Evolutionary conservation across 768 basidiomycete genomes (phyloP), one percentile per base, ranked within the genome.

Genomic region (Sarcodon sp.): DNA sequence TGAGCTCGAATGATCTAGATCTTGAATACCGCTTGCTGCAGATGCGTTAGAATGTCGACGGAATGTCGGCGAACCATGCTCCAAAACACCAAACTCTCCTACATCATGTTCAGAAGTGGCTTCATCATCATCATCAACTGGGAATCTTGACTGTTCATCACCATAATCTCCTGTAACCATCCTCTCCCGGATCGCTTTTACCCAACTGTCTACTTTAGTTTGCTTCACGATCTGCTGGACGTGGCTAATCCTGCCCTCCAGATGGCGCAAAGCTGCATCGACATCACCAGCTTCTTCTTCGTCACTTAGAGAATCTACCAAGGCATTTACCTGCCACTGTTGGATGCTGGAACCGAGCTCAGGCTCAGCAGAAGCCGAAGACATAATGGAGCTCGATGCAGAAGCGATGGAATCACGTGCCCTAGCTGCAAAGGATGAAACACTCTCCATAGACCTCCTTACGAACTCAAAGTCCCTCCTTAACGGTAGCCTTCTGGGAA

Each of bases 171-270:
- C 80, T 15, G 72, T 72, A 7, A 69, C 73, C 62, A 83, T 66
- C 31, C 87, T 72, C 45, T 80, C 73, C 54, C 77, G 78, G 33
- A 89, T 81, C 9, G 73, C 75, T 52, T 75, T 74, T 44, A 89
- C 78, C 88, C 88, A 90, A 3, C 79, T 77, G 58, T 90, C 80
- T 3, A 92, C 86, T 60, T 89, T 88, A 44, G 71, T 71, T 34
- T 74, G 75, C 56, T 82, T 87, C 54, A 79, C 83, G 53, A 77
- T 69, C 59, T 83, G 77, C 57, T 76, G 73, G 51, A 78, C 69
- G 0, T 75, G 75, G 60, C 89, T 88, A 47, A 92, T 86, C 59
- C 89, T 80, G 0, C 90, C 92, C 62, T 94, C 90, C 35, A 96
- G 72, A 10, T 84, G 69, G 18, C 75, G 69, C 52, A 96, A 61